phyloP scores from a whole-genome alignment of 2,329 filamentous ascomycete genomes.

The Venturia nashicola region DNA sequence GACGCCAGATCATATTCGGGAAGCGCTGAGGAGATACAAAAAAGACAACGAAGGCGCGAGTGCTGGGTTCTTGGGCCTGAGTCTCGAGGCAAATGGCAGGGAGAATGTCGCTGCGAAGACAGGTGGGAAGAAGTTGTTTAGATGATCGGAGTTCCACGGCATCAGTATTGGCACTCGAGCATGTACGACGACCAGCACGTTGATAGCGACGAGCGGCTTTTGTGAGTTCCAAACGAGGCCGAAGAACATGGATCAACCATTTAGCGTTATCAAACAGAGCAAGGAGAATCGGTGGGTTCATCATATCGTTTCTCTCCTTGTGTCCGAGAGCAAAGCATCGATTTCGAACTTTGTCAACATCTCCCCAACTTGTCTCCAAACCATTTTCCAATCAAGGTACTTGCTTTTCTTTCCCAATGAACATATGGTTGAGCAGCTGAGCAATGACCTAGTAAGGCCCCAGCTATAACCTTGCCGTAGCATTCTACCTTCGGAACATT shows the following conservation, averaged over 20 bases:
- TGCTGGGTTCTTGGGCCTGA: constrained; percentile 37
- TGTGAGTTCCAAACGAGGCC: neutral
- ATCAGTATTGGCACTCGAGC: neutral
- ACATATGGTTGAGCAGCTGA: too few species aligned
- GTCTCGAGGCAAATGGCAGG: constrained; percentile 29
- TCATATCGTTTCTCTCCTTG: too few species aligned
- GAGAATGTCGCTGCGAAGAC: constrained; percentile 32
- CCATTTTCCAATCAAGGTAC: too few species aligned
- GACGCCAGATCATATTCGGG: constrained; percentile 61
- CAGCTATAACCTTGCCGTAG: too few species aligned
- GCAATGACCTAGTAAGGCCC: too few species aligned
- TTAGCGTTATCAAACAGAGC: too few species aligned
- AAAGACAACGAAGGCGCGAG: constrained; percentile 49
- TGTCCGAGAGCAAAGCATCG: too few species aligned
- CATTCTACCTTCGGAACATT: too few species aligned
- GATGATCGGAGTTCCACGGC: constrained; percentile 15
- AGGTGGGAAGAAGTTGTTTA: constrained; percentile 34
- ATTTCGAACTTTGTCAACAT: too few species aligned
- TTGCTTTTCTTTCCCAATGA: too few species aligned
- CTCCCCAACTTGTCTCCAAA: too few species aligned
- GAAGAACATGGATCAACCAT: neutral
- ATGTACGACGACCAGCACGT: neutral
- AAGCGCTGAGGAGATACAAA: constrained; percentile 59
- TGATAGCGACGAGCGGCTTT: neutral
- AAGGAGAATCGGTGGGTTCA: too few species aligned